A percentile compares a stretch with the other conserved stretches of the same genome.
These are phyloP conservation scores for Adansonia gregorii DNA, from an alignment of 441 rosid species.

Conservation along the genomic window DNA sequence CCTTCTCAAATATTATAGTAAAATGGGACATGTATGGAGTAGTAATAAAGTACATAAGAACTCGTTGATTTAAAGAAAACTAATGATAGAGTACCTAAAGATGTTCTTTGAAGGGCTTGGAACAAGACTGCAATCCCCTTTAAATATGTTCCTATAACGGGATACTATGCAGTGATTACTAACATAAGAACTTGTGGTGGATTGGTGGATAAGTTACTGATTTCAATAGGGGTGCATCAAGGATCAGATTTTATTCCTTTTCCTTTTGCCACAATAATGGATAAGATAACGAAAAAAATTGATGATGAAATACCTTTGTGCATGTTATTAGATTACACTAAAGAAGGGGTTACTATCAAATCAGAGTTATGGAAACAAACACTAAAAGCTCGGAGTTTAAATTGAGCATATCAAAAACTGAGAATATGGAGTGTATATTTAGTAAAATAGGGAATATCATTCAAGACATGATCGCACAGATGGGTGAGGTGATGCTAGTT, in stretches of 20 bases:
- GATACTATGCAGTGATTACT: neutral
- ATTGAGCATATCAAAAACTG: neutral
- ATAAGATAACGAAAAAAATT: neutral
- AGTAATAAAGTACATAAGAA: neutral
- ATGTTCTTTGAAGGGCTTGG: no score
- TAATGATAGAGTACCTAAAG: no score
- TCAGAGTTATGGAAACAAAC: neutral
- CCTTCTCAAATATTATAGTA: neutral
- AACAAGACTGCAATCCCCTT: no score
- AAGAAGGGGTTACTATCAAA: neutral
- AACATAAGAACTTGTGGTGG: neutral
- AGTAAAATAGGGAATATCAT: neutral
- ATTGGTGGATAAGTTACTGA: neutral
- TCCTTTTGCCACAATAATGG: neutral
- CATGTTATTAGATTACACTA: neutral
- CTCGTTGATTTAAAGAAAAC: neutral
- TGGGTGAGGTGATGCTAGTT: neutral
- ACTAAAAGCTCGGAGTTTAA: neutral
- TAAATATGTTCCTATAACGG: no score
- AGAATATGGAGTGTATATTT: neutral
- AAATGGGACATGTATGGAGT: neutral
- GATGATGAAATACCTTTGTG: neutral
- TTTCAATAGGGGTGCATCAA: neutral
- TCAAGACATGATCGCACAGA: slow-evolving; percentile 5
- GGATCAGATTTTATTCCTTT: neutral